These are phyloP conservation scores for Aspergillus sp. DNA, from an alignment of 2,329 filamentous ascomycete species.

Conservation along the genomic window DNA sequence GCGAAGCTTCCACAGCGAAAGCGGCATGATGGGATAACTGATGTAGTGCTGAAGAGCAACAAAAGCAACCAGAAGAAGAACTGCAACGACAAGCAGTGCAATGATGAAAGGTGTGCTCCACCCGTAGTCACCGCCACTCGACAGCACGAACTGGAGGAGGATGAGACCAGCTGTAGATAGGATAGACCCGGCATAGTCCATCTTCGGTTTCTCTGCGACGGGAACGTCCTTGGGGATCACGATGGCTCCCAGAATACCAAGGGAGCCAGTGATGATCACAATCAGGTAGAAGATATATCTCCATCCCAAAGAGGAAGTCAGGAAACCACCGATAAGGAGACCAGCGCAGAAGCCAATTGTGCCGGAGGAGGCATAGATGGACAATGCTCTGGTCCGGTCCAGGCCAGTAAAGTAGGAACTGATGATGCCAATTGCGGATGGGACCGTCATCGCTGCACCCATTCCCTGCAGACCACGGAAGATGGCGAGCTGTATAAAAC, in stretches of 20 bases:
- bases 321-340: constrained; percentile 33
- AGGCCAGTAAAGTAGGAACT: constrained; percentile 34
- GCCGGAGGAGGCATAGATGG: constrained; percentile 34
- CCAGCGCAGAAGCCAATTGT: constrained; percentile 36
- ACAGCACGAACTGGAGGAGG: constrained; percentile 40
- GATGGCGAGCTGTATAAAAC: constrained; percentile 33
- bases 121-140: constrained; percentile 42
- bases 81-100: constrained; percentile 32
- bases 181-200: constrained; percentile 38
- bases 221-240: constrained; percentile 34
- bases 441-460: constrained; percentile 42
- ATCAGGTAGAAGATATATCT: constrained; percentile 34
- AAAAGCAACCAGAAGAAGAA: constrained; percentile 35
- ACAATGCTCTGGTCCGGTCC: constrained; percentile 33
- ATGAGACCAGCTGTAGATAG: constrained; percentile 40
- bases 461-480: constrained; percentile 43
- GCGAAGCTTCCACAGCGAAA: constrained; percentile 40
- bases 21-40: constrained; percentile 41
- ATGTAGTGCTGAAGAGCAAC: constrained; percentile 39
- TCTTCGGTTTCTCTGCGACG: constrained; percentile 26
- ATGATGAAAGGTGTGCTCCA: constrained; percentile 43
- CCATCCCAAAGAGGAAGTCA: constrained; percentile 35
- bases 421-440: constrained; percentile 43
- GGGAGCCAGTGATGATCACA: constrained; percentile 25
- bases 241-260: constrained; percentile 27